A percentile compares a stretch with the other conserved stretches of the same genome.
phyloP scores from a whole-genome alignment of 352 stramenopile species.

The Phytophthora boehmeriae region DNA sequence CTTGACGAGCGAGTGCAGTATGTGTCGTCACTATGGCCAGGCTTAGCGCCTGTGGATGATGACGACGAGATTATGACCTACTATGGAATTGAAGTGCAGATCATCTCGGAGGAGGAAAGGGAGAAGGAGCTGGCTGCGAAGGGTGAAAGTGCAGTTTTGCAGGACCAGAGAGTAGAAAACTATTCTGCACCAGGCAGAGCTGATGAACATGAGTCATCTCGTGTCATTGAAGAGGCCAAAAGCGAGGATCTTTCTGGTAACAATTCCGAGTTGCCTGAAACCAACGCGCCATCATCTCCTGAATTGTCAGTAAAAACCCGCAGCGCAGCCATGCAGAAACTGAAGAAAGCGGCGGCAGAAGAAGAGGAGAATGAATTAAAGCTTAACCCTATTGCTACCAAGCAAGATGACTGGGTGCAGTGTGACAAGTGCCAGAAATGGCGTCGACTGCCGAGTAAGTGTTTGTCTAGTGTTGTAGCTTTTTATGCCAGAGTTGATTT shows the following conservation, averaged over 20 bases:
- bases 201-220: background rate
- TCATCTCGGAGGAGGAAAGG: conserved; percentile 70
- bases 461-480: background rate
- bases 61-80: conserved; percentile 81
- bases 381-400: conserved; percentile 57
- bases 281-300: conserved; percentile 15
- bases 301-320: conserved; percentile 61
- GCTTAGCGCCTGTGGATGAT: conserved; percentile 62
- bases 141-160: background rate
- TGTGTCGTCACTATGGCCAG: conserved; percentile 70
- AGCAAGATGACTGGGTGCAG: conserved; percentile 88
- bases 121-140: conserved; percentile 41
- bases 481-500: background rate
- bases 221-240: conserved; percentile 15
- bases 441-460: conserved; percentile 75
- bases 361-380: conserved; percentile 47
- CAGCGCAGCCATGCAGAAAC: conserved; percentile 54
- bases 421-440: conserved; percentile 89
- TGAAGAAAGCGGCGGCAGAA: conserved; percentile 50
- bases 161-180: background rate
- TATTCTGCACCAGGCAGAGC: conserved; percentile 1
- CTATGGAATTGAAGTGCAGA: conserved; percentile 77
- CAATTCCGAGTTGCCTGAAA: conserved; percentile 22
- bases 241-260: conserved; percentile 13
- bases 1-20: conserved; percentile 69